Percentiles rank a stretch among this genome's conserved stretches.
Evolutionary conservation across 2,329 filamentous ascomycete genomes (phyloP).

Genomic region (Arthrinium phaeospermum): DNA sequence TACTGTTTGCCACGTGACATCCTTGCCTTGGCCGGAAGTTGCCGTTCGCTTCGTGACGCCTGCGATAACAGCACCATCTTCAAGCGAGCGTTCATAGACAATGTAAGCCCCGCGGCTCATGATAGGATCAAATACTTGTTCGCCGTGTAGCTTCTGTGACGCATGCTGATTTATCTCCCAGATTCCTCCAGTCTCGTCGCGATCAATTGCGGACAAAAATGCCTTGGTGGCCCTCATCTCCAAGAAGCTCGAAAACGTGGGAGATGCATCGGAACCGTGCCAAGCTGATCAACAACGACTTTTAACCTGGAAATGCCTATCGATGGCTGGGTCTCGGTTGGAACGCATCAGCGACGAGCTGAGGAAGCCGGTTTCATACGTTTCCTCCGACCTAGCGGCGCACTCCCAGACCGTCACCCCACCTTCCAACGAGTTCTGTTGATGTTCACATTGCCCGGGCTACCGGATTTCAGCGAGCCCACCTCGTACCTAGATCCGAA

Average conservation of each 20-base stretch:
- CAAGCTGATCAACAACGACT: not conserved
- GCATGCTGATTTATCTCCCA: not conserved
- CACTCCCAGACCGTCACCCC: not conserved
- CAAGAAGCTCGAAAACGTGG: not conserved
- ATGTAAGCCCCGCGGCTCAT: not conserved
- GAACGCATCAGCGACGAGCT: not conserved
- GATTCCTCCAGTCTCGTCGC: not conserved
- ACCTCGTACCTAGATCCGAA: not conserved
- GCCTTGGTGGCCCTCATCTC: not conserved
- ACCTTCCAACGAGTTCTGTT: not conserved
- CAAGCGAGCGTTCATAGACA: not conserved
- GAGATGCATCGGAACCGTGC: not conserved
- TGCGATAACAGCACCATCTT: not conserved
- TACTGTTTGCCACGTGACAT: not conserved
- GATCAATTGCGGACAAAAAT: not conserved
- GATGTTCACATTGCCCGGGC: not conserved
- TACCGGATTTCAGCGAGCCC: not conserved
- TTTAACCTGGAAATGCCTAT: not conserved
- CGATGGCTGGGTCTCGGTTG: not conserved
- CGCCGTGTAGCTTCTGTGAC: no score
- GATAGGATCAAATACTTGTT: not conserved
- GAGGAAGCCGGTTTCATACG: not conserved
- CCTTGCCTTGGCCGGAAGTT: not conserved
- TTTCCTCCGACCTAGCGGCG: not conserved
- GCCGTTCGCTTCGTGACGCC: not conserved